Evolutionary conservation across 2,329 filamentous ascomycete genomes (phyloP), one percentile per base, ranked within the genome.

Genomic region (Fusarium hainanense): DNA sequence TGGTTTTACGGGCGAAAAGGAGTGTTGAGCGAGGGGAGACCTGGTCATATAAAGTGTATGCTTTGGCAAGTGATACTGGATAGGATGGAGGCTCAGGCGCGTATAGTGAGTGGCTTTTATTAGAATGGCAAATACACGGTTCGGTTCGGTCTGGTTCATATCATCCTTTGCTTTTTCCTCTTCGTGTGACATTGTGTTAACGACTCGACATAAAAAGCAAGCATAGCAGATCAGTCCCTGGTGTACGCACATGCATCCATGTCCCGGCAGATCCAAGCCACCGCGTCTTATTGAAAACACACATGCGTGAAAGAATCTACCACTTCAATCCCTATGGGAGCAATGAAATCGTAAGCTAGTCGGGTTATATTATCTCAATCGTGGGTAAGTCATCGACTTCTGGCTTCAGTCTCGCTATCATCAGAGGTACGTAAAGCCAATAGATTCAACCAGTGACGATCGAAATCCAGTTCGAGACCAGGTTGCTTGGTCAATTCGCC

Each of bases 331-430:
- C 34, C 18, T n/a, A 6, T 18, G 13, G 21, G 28, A n/a, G 18
- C 28, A 27, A 16, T 12, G 16, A n/a, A 34, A 27, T 42, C 32
- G 27, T 34, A 28, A 52, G 34, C 40, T 60, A n/a, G 37, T 52
- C 37, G 49, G 44, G 32, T 80, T 23, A 77, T 80, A 68, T 78
- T 79, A 79, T 51, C 76, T 64, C 78, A 68, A 62, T 70, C 67
- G 67, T 76, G 72, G 73, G 74, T 75, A 63, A 74, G 72, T 54
- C 50, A 65, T 66, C 48, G 63, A 65, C 59, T 44, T 67, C 49
- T 48, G 65, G 54, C 63, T 68, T 60, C 46, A 62, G 42, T 63
- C 55, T 62, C 55, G 57, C 50, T 71, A 52, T 71, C 57, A 48
- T 63, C 58, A 66, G 69, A 69, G 72, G 52, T 71, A 70, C 71